These are phyloP conservation scores for Nothophytophthora sp. DNA, from an alignment of 352 stramenopile genomes.

Conservation along the genomic window DNA sequence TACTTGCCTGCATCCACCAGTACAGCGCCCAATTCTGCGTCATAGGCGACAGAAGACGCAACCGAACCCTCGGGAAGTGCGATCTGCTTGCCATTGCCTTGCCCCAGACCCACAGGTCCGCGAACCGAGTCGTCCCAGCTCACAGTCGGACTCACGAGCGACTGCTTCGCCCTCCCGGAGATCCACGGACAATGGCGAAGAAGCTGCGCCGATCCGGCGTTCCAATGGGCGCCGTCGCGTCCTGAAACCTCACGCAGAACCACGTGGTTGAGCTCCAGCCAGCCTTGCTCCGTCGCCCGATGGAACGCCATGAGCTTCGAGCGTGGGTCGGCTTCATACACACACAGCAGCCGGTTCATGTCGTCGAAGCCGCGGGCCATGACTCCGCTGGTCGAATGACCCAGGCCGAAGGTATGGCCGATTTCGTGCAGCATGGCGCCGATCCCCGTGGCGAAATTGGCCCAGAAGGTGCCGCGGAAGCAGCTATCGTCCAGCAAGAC, in stretches of 20 bases:
- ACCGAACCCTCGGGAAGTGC: slow-evolving; percentile 23
- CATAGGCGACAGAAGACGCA: slow-evolving; percentile 4
- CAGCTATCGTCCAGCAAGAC: slow-evolving; percentile 64
- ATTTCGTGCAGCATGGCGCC: slow-evolving; percentile 69
- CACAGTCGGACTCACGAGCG: slow-evolving; percentile 33
- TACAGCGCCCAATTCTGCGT: slow-evolving; percentile 47
- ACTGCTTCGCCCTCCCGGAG: slow-evolving; percentile 30
- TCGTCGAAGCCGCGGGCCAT: slow-evolving; percentile 78
- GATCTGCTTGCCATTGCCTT: slow-evolving; percentile 44
- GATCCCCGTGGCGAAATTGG: slow-evolving; percentile 65
- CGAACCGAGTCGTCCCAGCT: slow-evolving; percentile 46
- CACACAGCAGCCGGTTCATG: slow-evolving; percentile 62
- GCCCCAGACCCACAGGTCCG: slow-evolving; percentile 44
- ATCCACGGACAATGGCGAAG: slow-evolving; percentile 61
- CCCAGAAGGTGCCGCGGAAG: slow-evolving; percentile 57
- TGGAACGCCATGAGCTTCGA: slow-evolving; percentile 17
- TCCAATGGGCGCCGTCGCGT: slow-evolving; percentile 51
- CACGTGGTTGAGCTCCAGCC: slow-evolving; percentile 42
- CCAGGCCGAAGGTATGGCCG: slow-evolving; percentile 63
- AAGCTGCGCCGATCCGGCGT: slow-evolving; percentile 51
- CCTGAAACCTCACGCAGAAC: slow-evolving; percentile 31
- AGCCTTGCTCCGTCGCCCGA: slow-evolving; percentile 14
- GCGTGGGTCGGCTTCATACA: slow-evolving; percentile 34
- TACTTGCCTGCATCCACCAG: slow-evolving; percentile 40
- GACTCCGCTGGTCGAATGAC: slow-evolving; percentile 54